Percentiles rank a stretch among this genome's conserved stretches.
Evolutionary conservation across 176 grass and related monocot species (phyloP).

Genomic region (Alopecurus myosuroides): DNA sequence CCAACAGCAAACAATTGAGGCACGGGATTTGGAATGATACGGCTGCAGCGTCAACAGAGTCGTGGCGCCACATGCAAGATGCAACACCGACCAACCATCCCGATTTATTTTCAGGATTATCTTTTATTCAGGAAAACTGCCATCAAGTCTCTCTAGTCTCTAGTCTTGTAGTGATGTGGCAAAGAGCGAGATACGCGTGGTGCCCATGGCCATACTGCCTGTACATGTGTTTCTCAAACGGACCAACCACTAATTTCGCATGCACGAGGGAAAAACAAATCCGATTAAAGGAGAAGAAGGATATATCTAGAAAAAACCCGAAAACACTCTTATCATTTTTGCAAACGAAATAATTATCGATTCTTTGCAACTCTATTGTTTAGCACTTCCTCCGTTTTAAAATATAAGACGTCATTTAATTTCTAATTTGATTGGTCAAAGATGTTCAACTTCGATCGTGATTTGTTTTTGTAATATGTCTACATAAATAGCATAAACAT

Average conservation of each 20-base stretch:
- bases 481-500: too few relatives aligned
- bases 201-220: not conserved
- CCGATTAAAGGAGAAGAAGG: not conserved
- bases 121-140: not conserved
- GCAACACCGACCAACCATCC: not conserved
- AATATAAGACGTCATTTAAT: too few relatives aligned
- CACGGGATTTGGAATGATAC: not conserved
- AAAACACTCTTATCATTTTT: not conserved
- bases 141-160: not conserved
- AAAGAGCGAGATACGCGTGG: not conserved
- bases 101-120: not conserved
- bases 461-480: too few relatives aligned
- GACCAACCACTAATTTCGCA: not conserved
- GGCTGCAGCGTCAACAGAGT: not conserved
- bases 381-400: too few relatives aligned
- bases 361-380: too few relatives aligned
- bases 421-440: too few relatives aligned
- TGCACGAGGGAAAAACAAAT: not conserved
- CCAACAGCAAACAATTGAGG: not conserved
- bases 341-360: not conserved
- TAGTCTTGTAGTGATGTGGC: not conserved
- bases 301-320: not conserved
- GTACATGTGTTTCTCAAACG: not conserved
- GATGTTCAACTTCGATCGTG: too few relatives aligned
- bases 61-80: constrained; percentile 15